Base-by-base conservation (phyloP, 2,329 filamentous ascomycete species). In the Tolypocladium album region DNA sequence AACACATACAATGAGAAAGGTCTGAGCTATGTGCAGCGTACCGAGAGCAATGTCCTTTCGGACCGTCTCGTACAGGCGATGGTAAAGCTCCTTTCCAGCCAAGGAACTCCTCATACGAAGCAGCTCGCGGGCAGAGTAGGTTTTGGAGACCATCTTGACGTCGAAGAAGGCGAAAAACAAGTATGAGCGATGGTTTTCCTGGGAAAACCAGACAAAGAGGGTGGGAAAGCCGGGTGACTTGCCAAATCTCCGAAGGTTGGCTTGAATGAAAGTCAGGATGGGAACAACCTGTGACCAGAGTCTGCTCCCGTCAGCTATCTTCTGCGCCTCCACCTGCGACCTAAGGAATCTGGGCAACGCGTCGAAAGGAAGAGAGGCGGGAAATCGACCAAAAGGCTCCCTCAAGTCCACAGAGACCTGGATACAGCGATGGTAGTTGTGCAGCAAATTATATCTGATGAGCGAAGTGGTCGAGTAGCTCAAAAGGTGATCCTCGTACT, bases 51-150 rank as follows among this genome's bases (percentile, higher is more conserved):
- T 61, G 59, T 79, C 74, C 17, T 64, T 68, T 42, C 72, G 71
- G 45, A 81, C 69, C 60, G 68, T 71, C n/a, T 64, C 62, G 58
- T 66, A 67, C 8, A 76, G 63, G 45, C 65, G 64, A 22, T 69
- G 59, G 56, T 67, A 67, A 24, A 74, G 55, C 11, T 69, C 66
- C 58, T 65, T 63, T n/a, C 62, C 59, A 20, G 66, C 64, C 55
- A 68, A 66, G n/a, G 47, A 45, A 39, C 70, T 63, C 61, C 69
- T 69, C 59, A 75, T 64, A 55, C 66, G 66, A 53, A 81, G 68
- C n/a, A 82, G 71, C 67, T 82, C 77, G 42, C 69, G 67, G 57
- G 76, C 67, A 11, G 72, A 74, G 64, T 82, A 82, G 13, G 66
- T 74, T 52, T 71, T 72, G 15, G 72, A 70, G 59, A 70, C 69